Percentiles rank a stretch among this genome's conserved stretches.
These are phyloP conservation scores for Lithohypha guttulata DNA, from an alignment of 2,329 filamentous ascomycete species.

Conservation along the genomic window DNA sequence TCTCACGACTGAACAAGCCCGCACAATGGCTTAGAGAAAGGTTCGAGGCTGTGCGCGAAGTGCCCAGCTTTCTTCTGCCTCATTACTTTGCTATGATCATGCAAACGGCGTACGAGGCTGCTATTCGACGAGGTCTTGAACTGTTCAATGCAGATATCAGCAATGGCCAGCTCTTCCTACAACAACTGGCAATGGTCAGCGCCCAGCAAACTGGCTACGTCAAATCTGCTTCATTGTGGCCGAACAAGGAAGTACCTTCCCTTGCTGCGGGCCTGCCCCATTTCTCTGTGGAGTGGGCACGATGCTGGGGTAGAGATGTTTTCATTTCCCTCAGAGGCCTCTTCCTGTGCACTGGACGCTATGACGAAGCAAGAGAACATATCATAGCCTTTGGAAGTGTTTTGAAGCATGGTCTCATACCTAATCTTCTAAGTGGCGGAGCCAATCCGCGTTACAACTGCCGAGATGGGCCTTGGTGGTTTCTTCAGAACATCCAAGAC, in stretches of 20 bases:
- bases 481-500: conserved; percentile 90
- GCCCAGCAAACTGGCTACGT: conserved; percentile 83
- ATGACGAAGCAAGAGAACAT: conserved; percentile 80
- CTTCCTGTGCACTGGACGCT: conserved; percentile 82
- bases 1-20: conserved; percentile 52
- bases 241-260: conserved; percentile 70
- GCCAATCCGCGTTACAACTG: conserved; percentile 87
- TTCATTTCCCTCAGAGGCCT: conserved; percentile 91
- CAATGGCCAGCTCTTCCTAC: conserved; percentile 77
- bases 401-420: conserved; percentile 96
- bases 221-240: conserved; percentile 83
- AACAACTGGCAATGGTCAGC: conserved; percentile 81
- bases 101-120: conserved; percentile 76
- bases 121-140: conserved; percentile 64
- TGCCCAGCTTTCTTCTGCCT: conserved; percentile 83
- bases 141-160: conserved; percentile 69
- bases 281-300: conserved; percentile 85
- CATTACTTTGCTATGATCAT: conserved; percentile 87
- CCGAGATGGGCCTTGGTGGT: conserved; percentile 95
- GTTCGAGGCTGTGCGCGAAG: conserved; percentile 71
- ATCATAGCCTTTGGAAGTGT: conserved; percentile 92
- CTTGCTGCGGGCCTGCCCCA: conserved; percentile 88
- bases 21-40: conserved; percentile 71
- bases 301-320: conserved; percentile 94
- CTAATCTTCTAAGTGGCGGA: conserved; percentile 80